Base-by-base conservation (phyloP, 192 early-diverging fungal genomes). In the Backusella luteola region DNA sequence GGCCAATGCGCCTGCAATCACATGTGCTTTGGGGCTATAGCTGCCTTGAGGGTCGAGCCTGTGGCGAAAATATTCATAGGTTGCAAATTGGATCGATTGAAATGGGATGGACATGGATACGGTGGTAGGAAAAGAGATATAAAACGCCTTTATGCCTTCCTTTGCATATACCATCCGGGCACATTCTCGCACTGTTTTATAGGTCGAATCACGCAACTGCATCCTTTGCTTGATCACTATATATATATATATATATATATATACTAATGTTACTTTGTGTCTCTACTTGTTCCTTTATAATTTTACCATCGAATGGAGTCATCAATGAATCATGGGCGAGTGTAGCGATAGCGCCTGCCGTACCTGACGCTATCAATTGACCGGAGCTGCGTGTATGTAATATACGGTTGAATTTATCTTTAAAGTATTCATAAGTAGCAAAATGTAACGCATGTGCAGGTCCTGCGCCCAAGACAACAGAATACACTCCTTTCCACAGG, bases 401-500 rank as follows among this genome's bases (percentile, higher is more conserved):
- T 87, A n/a, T 34, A 34, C 29, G 17, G 29, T 32, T 46, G 74
- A 97, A 91, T 14, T 88, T 69, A 36, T 92, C 87, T 82, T 99
- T 99, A 74, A 90, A 93, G 21, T 93, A 87, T 77, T 99, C 97
- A 83, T 99, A 99, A 2, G 92, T 91, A 21, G 93, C 95, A 86
- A 98, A 99, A 73, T 97, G 95, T 29, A 99, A 85, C 2, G 97
- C 97, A 77, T 99, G 97, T 3, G 96, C 94, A 6, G 97, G 97
- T 1, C 97, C 97, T 11, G 95, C 95, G 8, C 96, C 96, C 67
- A 97, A 69, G 23, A 98, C 87, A 15, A 99, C 95, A 17, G 94
- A 96, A 76, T 89, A 94, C 14, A 99, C 94, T 21, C 97, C 97
- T 35, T 95, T 83, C 95, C 95, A 99, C 39, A 99, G 87, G 9